Evolutionary conservation across 208 protist genomes (phyloP), one percentile per base, ranked within the genome.

Genomic region (Blastocrithidia nonstop): DNA sequence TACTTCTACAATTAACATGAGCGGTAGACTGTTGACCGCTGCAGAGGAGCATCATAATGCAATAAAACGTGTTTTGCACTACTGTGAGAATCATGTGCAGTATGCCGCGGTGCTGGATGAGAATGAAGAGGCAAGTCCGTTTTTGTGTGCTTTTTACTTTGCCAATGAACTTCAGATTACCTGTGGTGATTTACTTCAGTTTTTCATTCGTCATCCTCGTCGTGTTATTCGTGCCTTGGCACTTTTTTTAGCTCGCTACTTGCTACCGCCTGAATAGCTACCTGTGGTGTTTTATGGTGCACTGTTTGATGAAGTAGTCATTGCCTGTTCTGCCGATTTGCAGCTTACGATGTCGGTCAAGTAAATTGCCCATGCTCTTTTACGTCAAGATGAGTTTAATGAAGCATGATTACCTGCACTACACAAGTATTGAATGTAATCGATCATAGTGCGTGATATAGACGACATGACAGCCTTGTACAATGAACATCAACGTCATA

Each of bases 331-430:
- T 33, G 50, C 32, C 36, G 82, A 78, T 27, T 54, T 39, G 4
- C 52, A 58, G 28, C 53, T 70, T 32, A 87, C 82, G 1, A 42
- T 27, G n/a, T 41, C 77, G 2, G 69, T 92, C 61, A 44, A 45
- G 28, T 57, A 69, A 9, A 51, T 92, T 23, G 53, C 53, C 19
- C 61, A 44, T 31, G 50, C 66, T 21, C 45, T 87, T 26, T 55
- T 92, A 25, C 59, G 65, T 15, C 57, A 74, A 29, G 68, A 75
- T 27, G 82, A 92, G 50, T 65, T 88, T 20, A 60, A 59, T 13
- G 82, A 92, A 57, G 82, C 82, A 38, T 92, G 74, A 72, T 67
- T 84, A 52, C 75, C 77, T 13, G 41, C 54, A 3, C 62, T 73
- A 21, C 43, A 50, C 13, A 47, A 47, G 28, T 63, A 62, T 48